Base-by-base conservation (phyloP, 208 protist species). In the Leishmania gerbilli region DNA sequence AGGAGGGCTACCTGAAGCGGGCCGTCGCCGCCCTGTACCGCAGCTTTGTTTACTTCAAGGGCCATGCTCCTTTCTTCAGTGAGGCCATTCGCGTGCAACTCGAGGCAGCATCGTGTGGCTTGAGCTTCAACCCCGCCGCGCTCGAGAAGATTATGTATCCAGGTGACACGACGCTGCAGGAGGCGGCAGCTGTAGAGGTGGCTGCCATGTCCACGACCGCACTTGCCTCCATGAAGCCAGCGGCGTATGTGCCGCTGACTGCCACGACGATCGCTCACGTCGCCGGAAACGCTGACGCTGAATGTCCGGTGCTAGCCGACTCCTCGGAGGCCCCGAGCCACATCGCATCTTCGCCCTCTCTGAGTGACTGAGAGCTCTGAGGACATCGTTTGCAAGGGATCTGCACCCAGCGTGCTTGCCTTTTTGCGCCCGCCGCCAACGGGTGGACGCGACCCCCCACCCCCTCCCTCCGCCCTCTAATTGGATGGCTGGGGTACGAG, bases 141-240 rank as follows among this genome's bases (percentile, higher is more conserved):
- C 81, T 94, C 31, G 64, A 81, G 79, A 68, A 60, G 47, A 60
- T 97, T 40, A 82, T 92, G 76, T 92, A 91, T 51, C 91, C 91
- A 15, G 80, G 82, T 21, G 74, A 85, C 27, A 88, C 93, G 76
- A 75, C 90, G n/a, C 37, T 86, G 37, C 79, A 82, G 62, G 90
- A 93, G 82, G 81, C 78, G 15, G 71, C 80, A 56, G 69, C 72
- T 69, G 72, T 83, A 69, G 79, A 80, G 74, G 47, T 47, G 49
- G 55, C 75, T 27, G 49, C 62, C 74, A 68, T 65, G 53, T 51
- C 56, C 74, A 65, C 31, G 3, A 34, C 51, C 19, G n/a, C 45
- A 56, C 74, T 31, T 37, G 62, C 53, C 9, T 55, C 71, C 47
- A 74, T 24, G 56, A 84, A 62, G 17, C 74, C 72, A 53, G 60